Evolutionary conservation across 1,284 basidiomycete genomes (phyloP), one percentile per base, ranked within the genome.

Genomic region (Ceratobasidium sp.): DNA sequence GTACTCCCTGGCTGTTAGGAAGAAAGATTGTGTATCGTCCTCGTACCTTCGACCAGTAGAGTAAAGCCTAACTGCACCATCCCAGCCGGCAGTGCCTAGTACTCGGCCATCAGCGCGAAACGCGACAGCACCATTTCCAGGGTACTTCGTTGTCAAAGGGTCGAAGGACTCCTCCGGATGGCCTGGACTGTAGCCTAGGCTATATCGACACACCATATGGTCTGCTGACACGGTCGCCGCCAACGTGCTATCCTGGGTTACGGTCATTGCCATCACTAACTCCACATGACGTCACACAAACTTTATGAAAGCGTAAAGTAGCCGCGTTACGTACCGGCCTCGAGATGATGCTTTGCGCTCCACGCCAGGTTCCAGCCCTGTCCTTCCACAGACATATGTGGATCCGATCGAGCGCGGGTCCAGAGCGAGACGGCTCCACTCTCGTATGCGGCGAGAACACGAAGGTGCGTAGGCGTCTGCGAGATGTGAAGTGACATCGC

Each of bases 41-140:
- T 29, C 62, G 29, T 37, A 29, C 51, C 65, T 51, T 41, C 65
- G 65, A 34, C 69, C 56, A 37, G 56, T 58, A 13, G 69, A 72
- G 69, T 72, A 72, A 34, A 72, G 56, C 34, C 69, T 59, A 16
- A 72, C 22, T 16, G 56, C 69, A 6, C 95, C 94, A 77, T 96
- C 94, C 95, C 95, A 96, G 0, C 94, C 92, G 2, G 92, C 94
- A 0, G 94, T 83, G 0, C 92, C 93, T 77, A 93, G 92, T 0
- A 96, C 88, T 34, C 86, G 85, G 0, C 89, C 92, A 78, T 92
- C 89, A 48, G 88, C 85, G n/a, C 88, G 88, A n/a, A 96, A 87
- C 0, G 89, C 86, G 29, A 96, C 81, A 3, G 88, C 86, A 0
- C 87, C 86, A 78, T 95, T 94, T 0, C 95, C 94, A 0, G 92